Evolutionary conservation across 257 asterid genomes (phyloP).

Genomic region (Striga asiatica): DNA sequence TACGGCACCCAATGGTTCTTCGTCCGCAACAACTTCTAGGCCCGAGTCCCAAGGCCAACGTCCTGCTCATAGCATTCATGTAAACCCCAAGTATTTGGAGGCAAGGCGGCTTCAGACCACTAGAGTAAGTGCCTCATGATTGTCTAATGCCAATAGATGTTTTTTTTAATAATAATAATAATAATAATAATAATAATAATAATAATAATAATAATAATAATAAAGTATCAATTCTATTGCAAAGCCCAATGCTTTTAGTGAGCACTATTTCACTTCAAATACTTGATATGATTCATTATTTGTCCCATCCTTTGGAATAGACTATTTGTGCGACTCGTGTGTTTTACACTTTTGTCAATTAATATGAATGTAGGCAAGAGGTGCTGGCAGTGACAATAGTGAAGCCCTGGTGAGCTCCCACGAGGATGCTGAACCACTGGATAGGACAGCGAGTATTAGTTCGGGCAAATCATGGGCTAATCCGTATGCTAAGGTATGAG

Average conservation of each 20-base stretch:
- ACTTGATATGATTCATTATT: background rate
- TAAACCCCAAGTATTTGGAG: conserved; percentile 83
- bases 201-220: too few relatives aligned
- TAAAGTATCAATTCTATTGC: background rate
- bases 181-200: too few relatives aligned
- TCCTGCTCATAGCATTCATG: conserved; percentile 75
- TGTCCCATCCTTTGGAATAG: background rate
- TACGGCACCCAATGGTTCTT: conserved; percentile 49
- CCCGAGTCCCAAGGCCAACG: conserved; percentile 64
- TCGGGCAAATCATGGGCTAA: conserved; percentile 54
- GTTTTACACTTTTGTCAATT: conserved; percentile 9
- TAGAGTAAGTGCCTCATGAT: conserved; percentile 35
- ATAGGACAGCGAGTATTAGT: conserved; percentile 37
- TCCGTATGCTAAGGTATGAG: conserved; percentile 41
- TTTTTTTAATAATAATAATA: too few relatives aligned
- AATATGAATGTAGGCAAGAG: conserved; percentile 42
- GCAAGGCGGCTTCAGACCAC: conserved; percentile 61
- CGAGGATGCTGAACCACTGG: conserved; percentile 41
- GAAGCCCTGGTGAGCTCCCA: conserved; percentile 28
- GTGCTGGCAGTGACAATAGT: conserved; percentile 28
- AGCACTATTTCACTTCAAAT: background rate
- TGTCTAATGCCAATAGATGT: background rate
- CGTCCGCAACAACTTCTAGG: conserved; percentile 34
- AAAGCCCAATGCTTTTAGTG: background rate
- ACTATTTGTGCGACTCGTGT: conserved; percentile 1